Base-by-base conservation (phyloP, 805 yeast genomes). In the Wickerhamomyces kurtzmanii region DNA sequence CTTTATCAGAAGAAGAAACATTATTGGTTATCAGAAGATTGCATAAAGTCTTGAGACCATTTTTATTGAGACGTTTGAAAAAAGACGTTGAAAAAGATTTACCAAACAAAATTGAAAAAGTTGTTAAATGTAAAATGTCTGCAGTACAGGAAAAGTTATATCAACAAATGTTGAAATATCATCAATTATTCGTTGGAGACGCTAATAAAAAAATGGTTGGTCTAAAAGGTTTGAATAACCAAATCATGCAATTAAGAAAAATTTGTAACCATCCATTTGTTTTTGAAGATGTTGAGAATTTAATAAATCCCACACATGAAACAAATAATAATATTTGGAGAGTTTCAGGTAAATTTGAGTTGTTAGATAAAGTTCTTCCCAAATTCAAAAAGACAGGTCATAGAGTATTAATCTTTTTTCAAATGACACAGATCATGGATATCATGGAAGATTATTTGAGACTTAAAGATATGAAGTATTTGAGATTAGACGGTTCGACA, bases 401-500 rank as follows among this genome's bases (percentile, higher is more conserved):
- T 47, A 65, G 87, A 48, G 85, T 81, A 4, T 64, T 82, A 52
- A 76, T 82, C 53, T 82, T 82, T 45, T 82, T 82, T 60, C 93
- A 82, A 55, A 82, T 82, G 93, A 82, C 93, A 1, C 85, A 79
- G 47, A 83, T 82, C 30, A 82, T 82, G 93, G 85, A 81, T 48
- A 82, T 82, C 23, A 81, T 82, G 86, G 93, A 82, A 52, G 93
- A 82, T 52, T 82, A 71, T 50, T 59, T 82, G 43, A 63, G 87
- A 41, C 65, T 69, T 54, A 65, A 68, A 39, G 73, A 65, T 24
- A 57, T 81, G 67, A 72, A 77, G 42, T 82, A 80, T 47, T 58
- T 80, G 63, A 65, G 91, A 57, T 62, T 82, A 34, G 93, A 82
- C 59, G 93, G 93, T 61, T 63, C 74, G 13, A 82, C 93, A 1